Percentiles rank a stretch among this genome's conserved stretches.
phyloP scores from a whole-genome alignment of 2,329 filamentous ascomycete species.

The Colletotrichum tofieldiae region DNA sequence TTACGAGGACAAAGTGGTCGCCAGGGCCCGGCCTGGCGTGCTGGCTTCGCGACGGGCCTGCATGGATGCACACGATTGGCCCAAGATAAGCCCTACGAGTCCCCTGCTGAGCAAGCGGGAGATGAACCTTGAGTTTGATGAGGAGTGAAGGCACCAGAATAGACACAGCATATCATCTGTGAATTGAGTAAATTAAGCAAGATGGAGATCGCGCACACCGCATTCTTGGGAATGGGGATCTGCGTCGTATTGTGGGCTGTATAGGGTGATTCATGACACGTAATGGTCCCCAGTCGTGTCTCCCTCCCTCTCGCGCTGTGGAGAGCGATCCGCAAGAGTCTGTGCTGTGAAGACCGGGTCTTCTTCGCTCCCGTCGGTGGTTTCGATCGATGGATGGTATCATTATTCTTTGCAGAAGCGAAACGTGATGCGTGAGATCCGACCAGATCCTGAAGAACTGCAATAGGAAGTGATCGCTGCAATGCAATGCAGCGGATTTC shows the following conservation, averaged over 20 bases:
- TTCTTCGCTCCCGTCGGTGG: background rate
- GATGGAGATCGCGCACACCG: conserved; percentile 1
- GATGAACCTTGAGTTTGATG: conserved; percentile 52
- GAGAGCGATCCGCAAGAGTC: conserved; percentile 26
- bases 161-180: background rate
- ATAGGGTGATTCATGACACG: conserved; percentile 12
- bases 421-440: conserved; percentile 4
- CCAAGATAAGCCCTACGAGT: conserved; percentile 54
- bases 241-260: conserved; percentile 17
- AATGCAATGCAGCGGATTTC: too few relatives aligned
- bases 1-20: conserved; percentile 63
- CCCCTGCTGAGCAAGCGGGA: conserved; percentile 58
- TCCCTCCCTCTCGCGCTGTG: conserved; percentile 5
- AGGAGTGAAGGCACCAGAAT: conserved; percentile 42
- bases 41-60: conserved; percentile 67
- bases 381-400: conserved; percentile 15
- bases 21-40: conserved; percentile 62
- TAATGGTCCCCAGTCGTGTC: conserved; percentile 5
- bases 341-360: conserved; percentile 20
- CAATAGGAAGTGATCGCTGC: conserved; percentile 24
- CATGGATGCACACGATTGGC: conserved; percentile 68
- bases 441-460: background rate
- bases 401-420: background rate
- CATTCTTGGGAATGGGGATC: conserved; percentile 14
- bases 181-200: background rate